Evolutionary conservation across 345 rosid species (phyloP).

Genomic region (Kandelia obovata): DNA sequence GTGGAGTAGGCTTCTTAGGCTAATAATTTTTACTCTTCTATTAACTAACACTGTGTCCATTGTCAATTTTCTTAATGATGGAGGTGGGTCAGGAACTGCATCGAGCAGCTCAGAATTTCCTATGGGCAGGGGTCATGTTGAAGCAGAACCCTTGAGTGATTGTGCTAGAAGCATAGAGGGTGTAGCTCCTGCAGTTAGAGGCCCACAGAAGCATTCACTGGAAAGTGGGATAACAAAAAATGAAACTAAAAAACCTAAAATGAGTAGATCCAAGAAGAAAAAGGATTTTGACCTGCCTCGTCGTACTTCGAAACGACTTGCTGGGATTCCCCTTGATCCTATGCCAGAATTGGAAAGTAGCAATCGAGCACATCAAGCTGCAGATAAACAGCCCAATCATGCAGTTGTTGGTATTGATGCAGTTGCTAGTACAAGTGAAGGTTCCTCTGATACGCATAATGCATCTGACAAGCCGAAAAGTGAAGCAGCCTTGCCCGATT

Average conservation of each 20-base stretch:
- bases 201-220: conserved; percentile 17
- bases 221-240: conserved; percentile 24
- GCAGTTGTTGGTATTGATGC: conserved; percentile 19
- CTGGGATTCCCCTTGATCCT: conserved; percentile 73
- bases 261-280: conserved; percentile 34
- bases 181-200: conserved; percentile 25
- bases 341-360: conserved; percentile 50
- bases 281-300: conserved; percentile 42
- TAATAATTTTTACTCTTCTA: not conserved
- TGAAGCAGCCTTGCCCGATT: conserved; percentile 9
- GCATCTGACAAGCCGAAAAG: conserved; percentile 16
- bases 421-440: conserved; percentile 22
- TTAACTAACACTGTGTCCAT: not conserved
- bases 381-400: conserved; percentile 30
- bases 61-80: conserved; percentile 16
- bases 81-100: conserved; percentile 31
- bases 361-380: conserved; percentile 38
- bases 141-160: conserved; percentile 29
- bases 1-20: not conserved
- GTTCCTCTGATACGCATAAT: conserved; percentile 19
- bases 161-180: conserved; percentile 15
- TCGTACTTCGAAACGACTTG: conserved; percentile 82
- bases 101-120: conserved; percentile 29
- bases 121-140: conserved; percentile 25
- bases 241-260: conserved; percentile 24